A percentile compares a stretch with the other conserved stretches of the same genome.
Conservation (phyloP, 331 rosid genomes). For the Stylosanthes scabra region DNA sequence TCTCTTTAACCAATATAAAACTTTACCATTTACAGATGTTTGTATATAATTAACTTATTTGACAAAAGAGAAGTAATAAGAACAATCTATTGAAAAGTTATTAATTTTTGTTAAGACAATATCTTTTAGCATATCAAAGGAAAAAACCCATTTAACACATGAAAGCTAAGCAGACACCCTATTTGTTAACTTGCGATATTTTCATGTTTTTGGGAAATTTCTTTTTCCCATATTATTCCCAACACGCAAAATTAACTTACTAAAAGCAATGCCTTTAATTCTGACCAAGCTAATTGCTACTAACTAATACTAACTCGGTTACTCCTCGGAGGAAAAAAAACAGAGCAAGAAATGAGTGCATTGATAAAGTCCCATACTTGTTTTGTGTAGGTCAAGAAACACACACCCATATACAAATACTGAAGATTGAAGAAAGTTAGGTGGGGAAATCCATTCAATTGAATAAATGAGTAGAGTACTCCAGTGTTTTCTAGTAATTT, state of each 20-base stretch:
- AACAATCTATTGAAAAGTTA: too few relatives aligned
- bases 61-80: too few relatives aligned
- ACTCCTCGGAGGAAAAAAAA: neutral
- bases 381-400: neutral
- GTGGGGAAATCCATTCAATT: neutral
- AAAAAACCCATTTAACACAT: neutral
- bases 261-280: neutral
- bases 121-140: neutral
- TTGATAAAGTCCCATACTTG: neutral
- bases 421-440: neutral
- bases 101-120: too few relatives aligned
- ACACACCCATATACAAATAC: too few relatives aligned
- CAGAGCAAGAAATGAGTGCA: neutral
- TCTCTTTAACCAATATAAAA: too few relatives aligned
- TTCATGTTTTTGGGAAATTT: neutral
- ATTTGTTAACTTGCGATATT: neutral
- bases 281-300: neutral
- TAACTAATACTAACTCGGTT: neutral
- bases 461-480: neutral
- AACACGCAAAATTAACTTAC: neutral
- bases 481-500: neutral
- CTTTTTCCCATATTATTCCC: neutral
- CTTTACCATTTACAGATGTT: too few relatives aligned
- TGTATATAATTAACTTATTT: too few relatives aligned
- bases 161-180: neutral